These are phyloP conservation scores for Bryopsis sp. DNA, from an alignment of 139 green algal genomes.

Conservation along the genomic window DNA sequence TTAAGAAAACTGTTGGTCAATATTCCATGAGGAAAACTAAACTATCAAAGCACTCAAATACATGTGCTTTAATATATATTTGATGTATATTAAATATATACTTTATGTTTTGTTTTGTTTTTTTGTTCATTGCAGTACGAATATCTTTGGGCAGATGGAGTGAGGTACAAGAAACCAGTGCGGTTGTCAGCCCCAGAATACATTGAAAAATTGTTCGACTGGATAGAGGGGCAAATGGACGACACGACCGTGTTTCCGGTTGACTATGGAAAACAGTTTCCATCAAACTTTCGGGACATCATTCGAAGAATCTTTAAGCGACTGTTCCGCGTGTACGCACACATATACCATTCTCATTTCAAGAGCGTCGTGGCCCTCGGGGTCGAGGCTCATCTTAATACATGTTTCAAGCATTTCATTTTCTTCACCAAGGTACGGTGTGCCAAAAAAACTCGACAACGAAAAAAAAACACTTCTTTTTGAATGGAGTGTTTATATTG, in stretches of 20 bases:
- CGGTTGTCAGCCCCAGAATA: conserved; percentile 89
- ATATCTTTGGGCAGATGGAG: conserved; percentile 95
- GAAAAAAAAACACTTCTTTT: too few species aligned
- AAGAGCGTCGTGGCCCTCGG: conserved; percentile 39
- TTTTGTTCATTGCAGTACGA: conserved; percentile 72
- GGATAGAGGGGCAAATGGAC: conserved; percentile 91
- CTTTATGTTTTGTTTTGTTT: too few species aligned
- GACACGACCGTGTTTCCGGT: conserved; percentile 82
- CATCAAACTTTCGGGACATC: conserved; percentile 80
- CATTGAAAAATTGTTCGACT: conserved; percentile 92
- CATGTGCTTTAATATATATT: too few species aligned
- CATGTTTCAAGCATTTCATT: conserved; percentile 99
- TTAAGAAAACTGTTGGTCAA: too few species aligned
- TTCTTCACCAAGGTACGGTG: conserved; percentile 82
- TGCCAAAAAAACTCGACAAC: too few species aligned
- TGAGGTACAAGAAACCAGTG: conserved; percentile 88
- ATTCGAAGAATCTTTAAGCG: conserved; percentile 88
- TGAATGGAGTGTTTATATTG: too few species aligned
- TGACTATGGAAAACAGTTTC: conserved; percentile 75
- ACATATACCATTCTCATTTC: conserved; percentile 99
- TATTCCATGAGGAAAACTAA: too few species aligned
- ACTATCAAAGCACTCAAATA: too few species aligned
- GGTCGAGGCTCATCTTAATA: conserved; percentile 96
- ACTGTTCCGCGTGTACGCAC: conserved; percentile 97
- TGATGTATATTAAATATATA: too few species aligned